These are phyloP conservation scores for Thelonectria discophora DNA, from an alignment of 2,329 filamentous ascomycete genomes.

Conservation along the genomic window DNA sequence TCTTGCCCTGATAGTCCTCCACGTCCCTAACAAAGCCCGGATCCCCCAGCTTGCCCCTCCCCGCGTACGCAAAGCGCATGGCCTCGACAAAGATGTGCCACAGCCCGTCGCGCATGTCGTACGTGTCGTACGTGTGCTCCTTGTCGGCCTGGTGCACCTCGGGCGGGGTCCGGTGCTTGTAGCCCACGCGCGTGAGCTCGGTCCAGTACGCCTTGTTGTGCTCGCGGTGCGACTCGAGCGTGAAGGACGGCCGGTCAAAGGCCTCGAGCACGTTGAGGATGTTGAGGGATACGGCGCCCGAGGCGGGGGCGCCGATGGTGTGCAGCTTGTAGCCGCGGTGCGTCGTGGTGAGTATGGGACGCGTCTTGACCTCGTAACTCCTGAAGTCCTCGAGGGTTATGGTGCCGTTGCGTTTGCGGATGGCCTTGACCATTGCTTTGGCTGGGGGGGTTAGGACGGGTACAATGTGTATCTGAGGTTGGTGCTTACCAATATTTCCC, in stretches of 20 bases:
- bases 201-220: no score
- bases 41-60: slow-evolving; percentile 82
- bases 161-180: not conserved
- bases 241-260: slow-evolving; percentile 54
- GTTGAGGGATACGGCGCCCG: slow-evolving; percentile 78
- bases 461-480: no score
- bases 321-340: slow-evolving; percentile 78
- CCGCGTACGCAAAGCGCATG: slow-evolving; percentile 87
- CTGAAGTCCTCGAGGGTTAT: slow-evolving; percentile 83
- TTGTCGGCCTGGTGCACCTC: not conserved
- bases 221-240: slow-evolving; percentile 28
- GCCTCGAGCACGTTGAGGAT: slow-evolving; percentile 86
- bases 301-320: slow-evolving; percentile 76
- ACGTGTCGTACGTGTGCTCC: slow-evolving; percentile 38
- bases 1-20: slow-evolving; percentile 68
- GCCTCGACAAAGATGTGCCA: slow-evolving; percentile 88
- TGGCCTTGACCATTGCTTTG: slow-evolving; percentile 73
- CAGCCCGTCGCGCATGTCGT: slow-evolving; percentile 71
- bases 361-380: slow-evolving; percentile 73
- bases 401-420: slow-evolving; percentile 78
- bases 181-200: no score
- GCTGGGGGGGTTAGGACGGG: slow-evolving; percentile 66
- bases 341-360: slow-evolving; percentile 70
- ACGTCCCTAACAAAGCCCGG: slow-evolving; percentile 76
- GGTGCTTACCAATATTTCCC: slow-evolving; percentile 65